Base-by-base conservation (phyloP, 768 basidiomycete genomes). In the Macrocybe gigantea region DNA sequence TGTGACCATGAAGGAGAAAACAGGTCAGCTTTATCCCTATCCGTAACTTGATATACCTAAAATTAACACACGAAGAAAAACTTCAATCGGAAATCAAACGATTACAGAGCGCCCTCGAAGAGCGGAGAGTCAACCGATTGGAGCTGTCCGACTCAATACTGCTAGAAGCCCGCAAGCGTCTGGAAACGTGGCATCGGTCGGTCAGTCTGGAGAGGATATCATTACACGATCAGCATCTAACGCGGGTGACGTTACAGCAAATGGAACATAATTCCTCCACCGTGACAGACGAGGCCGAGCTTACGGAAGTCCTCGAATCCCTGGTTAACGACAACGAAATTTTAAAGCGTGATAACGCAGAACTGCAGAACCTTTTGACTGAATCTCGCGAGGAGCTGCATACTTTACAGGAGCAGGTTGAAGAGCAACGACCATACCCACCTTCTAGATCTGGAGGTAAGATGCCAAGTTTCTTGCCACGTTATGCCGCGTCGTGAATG, bases 301-400 rank as follows among this genome's bases (percentile, higher is more conserved):
- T 89, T 12, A 80, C 74, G 33, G 69, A 73, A 46, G 81, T 93
- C 9, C 68, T 96, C 10, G 90, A 92, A 60, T 81, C 84, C n/a
- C 72, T 95, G 31, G 91, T 93, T 6, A 79, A 82, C 33, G 88
- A 90, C 56, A 95, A 93, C 56, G 88, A 93, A 54, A 73, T 74
- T 22, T 67, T 94, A 45, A 89, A 88, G 63, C 81, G 79, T 13
- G 90, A 92, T 57, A 91, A 88, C 49, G 74, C 78, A 6, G 90
- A 95, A 58, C 65, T 95, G 41, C 85, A 88, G 49, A 77, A 75
- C 41, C 64, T 93, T 7, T 70, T 97, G 6, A 65, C 77, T 2
- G 87, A 91, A 43, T 75, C 87, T 1, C 77, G 90, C 29, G 91
- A 94, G 58, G 88, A 93, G 52, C 61, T 84, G 5, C 79, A 82